Base-by-base conservation (phyloP, 2,329 filamentous ascomycete species). In the Incumbomyces delicatus region DNA sequence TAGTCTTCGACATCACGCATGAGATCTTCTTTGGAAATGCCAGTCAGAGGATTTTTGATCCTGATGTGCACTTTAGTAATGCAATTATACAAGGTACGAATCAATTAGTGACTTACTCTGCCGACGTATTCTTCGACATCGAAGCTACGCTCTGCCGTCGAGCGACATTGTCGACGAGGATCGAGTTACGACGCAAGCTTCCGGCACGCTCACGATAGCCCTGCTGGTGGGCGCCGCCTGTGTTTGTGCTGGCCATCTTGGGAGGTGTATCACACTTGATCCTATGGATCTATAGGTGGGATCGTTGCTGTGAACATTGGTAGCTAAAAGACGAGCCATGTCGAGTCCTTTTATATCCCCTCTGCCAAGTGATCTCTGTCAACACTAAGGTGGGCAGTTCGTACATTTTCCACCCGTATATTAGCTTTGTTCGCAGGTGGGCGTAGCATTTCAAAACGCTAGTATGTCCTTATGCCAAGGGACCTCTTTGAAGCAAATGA, bases 1-100 rank as follows among this genome's bases (percentile, higher is more conserved):
- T 57, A 63, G 8, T 51, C 48, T 40, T 61, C 59, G 30, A 62
- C 57, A 43, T 63, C 60, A 5, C 35, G 41, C 3, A 62, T 49
- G 14, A 63, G 48, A 29, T 58, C 54, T 2, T 56, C 54, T 41
- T 58, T 59, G 14, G 61, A 55, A 31, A 64, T 60, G 8, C 57
- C 60, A 7, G 53, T 45, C 3, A 63, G 53, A 47, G 61, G 61
- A 36, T 63, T 63, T 27, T 45, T 46, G 37, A 57, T 54, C 43
- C 55, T 57, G 22, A 27, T 27, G 4, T 5, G 4, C 22, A 4
- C 4, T 8, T 27, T 8, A 27, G 22, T 8, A 27, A 27, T 5
- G 8, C 22, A 27, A 8, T 27, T 27, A 8, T 8, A 27, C 22
- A 5, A 27, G 4, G 22, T 4, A 8, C 22, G 22, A 27, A 5